Evolutionary conservation across 345 rosid species (phyloP).

Genomic region (Pistacia atlantica): DNA sequence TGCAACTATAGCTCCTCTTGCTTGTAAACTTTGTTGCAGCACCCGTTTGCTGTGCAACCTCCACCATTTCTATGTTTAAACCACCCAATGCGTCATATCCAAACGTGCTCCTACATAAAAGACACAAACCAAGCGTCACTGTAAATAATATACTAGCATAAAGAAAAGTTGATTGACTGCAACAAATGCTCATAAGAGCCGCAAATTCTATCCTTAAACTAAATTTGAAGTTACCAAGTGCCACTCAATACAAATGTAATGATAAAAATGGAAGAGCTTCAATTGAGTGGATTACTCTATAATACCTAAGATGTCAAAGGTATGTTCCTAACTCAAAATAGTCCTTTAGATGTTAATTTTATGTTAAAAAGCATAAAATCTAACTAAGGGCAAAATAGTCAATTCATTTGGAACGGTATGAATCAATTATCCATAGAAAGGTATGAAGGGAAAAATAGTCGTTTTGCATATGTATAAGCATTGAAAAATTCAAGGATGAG

Average conservation of each 20-base stretch:
- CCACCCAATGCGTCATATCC: slow-evolving; percentile 80
- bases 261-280: neutral
- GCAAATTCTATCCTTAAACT: neutral
- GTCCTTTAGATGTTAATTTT: too few species aligned
- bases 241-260: neutral
- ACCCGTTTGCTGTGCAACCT: slow-evolving; percentile 69
- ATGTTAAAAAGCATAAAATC: too few species aligned
- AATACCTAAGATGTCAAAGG: too few species aligned
- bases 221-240: neutral
- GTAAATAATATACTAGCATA: neutral
- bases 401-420: too few species aligned
- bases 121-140: neutral
- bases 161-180: neutral
- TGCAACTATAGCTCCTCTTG: slow-evolving; percentile 92
- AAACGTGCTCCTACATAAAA: slow-evolving; percentile 60
- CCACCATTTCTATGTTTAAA: slow-evolving; percentile 89
- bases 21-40: slow-evolving; percentile 90
- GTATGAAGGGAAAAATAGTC: too few species aligned
- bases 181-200: neutral
- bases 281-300: neutral
- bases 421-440: too few species aligned
- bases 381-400: too few species aligned
- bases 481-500: too few species aligned
- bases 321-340: too few species aligned
- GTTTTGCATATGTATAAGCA: too few species aligned